phyloP scores from a whole-genome alignment of 2,329 filamentous ascomycete genomes.

The Metarhizium rileyi region DNA sequence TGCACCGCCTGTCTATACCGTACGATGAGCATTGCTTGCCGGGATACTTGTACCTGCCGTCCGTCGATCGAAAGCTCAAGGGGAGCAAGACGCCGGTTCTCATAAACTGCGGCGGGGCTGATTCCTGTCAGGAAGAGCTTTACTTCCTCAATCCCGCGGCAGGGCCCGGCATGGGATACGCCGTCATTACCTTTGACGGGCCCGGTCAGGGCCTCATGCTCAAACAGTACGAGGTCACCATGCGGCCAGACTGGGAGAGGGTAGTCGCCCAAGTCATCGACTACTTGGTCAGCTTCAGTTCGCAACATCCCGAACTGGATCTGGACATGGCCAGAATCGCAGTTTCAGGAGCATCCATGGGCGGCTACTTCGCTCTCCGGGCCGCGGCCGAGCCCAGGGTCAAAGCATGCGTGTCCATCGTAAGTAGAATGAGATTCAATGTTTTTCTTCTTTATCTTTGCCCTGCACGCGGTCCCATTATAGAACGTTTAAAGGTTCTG shows the following conservation, averaged over 20 bases:
- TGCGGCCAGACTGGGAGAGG: conserved; percentile 29
- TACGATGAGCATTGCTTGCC: conserved; percentile 15
- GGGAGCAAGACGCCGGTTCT: conserved; percentile 23
- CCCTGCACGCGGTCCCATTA: too few species aligned
- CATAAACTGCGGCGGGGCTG: conserved; percentile 24
- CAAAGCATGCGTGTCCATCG: conserved; percentile 27
- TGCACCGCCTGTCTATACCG: too few species aligned
- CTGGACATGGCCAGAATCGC: conserved; percentile 29
- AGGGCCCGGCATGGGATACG: conserved; percentile 27
- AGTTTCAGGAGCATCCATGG: conserved; percentile 28
- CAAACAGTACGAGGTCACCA: conserved; percentile 14
- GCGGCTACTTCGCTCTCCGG: conserved; percentile 37
- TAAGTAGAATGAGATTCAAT: too few species aligned
- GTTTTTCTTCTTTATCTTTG: too few species aligned
- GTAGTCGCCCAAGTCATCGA: conserved; percentile 24
- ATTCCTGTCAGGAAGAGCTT: conserved; percentile 30
- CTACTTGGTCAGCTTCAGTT: conserved; percentile 13
- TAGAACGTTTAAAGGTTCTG: too few species aligned
- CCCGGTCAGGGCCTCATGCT: conserved; percentile 34
- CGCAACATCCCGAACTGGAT: conserved; percentile 12
- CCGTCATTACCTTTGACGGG: conserved; percentile 33
- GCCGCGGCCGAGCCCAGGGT: conserved; percentile 29
- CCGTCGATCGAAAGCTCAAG: conserved; percentile 9
- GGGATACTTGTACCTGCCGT: conserved; percentile 27
- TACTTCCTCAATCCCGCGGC: conserved; percentile 22